Evolutionary conservation across 2,329 filamentous ascomycete genomes (phyloP).

Genomic region (Cercospora beticola): DNA sequence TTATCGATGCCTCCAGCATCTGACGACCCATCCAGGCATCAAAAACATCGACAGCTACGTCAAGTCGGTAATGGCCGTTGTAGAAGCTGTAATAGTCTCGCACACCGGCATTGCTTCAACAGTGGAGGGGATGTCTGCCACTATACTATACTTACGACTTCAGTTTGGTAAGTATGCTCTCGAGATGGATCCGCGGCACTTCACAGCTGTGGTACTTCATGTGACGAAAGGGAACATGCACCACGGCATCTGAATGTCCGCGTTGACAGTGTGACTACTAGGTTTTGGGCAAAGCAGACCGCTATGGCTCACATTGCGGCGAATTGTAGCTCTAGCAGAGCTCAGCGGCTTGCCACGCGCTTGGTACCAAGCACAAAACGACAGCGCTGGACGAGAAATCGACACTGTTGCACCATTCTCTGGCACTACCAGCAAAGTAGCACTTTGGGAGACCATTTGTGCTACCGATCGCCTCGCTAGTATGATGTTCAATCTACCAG

Average conservation of each 20-base stretch:
- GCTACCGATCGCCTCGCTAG: conserved; percentile 19
- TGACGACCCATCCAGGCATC: background rate
- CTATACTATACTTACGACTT: conserved; percentile 40
- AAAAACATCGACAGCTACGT: conserved; percentile 23
- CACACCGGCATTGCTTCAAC: conserved; percentile 38
- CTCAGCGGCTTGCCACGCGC: conserved; percentile 40
- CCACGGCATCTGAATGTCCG: background rate
- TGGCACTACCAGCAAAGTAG: conserved; percentile 8
- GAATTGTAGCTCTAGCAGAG: conserved; percentile 42
- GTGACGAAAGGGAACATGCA: background rate
- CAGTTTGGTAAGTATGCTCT: conserved; percentile 28
- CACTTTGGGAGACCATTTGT: conserved; percentile 18
- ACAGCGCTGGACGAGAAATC: background rate
- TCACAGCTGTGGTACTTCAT: background rate
- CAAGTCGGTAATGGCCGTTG: conserved; percentile 30
- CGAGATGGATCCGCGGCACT: background rate
- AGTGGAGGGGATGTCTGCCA: conserved; percentile 36
- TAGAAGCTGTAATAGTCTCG: conserved; percentile 34
- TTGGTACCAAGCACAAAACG: conserved; percentile 14
- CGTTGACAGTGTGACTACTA: conserved; percentile 20
- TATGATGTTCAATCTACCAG: conserved; percentile 38
- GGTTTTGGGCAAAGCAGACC: conserved; percentile 39
- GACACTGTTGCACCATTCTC: background rate
- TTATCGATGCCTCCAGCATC: background rate
- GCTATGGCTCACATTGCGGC: conserved; percentile 41